Percentiles rank a stretch among this genome's conserved stretches.
phyloP scores from a whole-genome alignment of 148 eudicot genomes.

The Camellia sinensis region DNA sequence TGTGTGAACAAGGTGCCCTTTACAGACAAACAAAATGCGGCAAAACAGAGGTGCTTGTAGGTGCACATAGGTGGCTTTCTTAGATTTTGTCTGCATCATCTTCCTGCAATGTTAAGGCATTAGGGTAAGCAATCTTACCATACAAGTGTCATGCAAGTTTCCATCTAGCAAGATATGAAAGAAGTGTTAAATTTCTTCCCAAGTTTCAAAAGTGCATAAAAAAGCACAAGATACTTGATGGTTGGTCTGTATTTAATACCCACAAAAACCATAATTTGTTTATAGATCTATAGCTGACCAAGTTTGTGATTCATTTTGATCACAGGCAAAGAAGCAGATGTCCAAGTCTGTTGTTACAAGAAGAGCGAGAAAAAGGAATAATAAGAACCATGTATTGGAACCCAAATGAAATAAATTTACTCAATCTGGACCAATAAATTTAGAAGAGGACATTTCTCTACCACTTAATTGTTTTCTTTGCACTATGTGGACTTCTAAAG shows the following conservation, averaged over 20 bases:
- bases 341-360: not conserved
- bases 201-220: not conserved
- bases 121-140: slow-evolving; percentile 12
- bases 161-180: not conserved
- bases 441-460: not conserved
- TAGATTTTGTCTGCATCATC: slow-evolving; percentile 70
- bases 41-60: slow-evolving; percentile 66
- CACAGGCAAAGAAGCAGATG: not conserved
- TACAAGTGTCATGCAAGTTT: not conserved
- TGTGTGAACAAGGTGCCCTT: slow-evolving; percentile 55
- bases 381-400: no score
- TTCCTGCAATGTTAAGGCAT: slow-evolving; percentile 45
- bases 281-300: not conserved
- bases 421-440: no score
- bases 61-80: slow-evolving; percentile 70
- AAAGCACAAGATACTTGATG: not conserved
- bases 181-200: not conserved
- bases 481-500: no score
- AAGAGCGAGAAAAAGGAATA: not conserved
- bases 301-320: not conserved
- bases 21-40: slow-evolving; percentile 79
- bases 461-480: no score
- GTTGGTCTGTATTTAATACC: not conserved
- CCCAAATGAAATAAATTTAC: no score
- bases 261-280: not conserved